A percentile compares a stretch with the other conserved stretches of the same genome.
Conservation (phyloP, 306 rosid genomes). For the Quercus parvula region DNA sequence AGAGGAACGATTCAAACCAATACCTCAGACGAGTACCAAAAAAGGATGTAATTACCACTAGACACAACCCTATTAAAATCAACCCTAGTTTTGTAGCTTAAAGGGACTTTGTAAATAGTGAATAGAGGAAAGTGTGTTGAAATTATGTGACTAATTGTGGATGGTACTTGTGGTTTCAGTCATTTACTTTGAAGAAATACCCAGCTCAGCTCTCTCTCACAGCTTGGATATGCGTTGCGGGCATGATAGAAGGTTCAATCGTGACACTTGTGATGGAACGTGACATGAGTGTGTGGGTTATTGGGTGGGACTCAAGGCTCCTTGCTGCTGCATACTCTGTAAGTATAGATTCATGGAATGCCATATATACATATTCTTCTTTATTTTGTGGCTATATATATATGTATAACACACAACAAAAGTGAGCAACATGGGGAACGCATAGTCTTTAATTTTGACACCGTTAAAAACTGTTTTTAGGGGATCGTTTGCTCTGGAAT, state of each 20-base stretch:
- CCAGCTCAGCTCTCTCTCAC: slow-evolving; percentile 94
- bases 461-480: slow-evolving; percentile 23
- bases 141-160: not conserved
- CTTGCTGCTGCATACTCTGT: slow-evolving; percentile 92
- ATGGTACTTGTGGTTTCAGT: slow-evolving; percentile 34
- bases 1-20: too few relatives aligned
- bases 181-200: slow-evolving; percentile 83
- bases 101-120: not conserved
- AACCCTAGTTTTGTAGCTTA: too few relatives aligned
- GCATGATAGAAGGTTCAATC: slow-evolving; percentile 72
- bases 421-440: too few relatives aligned
- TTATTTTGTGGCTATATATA: not conserved
- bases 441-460: not conserved
- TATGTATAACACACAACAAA: too few relatives aligned
- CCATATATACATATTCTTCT: not conserved
- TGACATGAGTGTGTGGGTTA: slow-evolving; percentile 66
- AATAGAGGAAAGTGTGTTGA: not conserved
- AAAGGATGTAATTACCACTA: too few relatives aligned
- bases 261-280: slow-evolving; percentile 65
- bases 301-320: slow-evolving; percentile 97
- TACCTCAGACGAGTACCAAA: too few relatives aligned
- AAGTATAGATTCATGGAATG: slow-evolving; percentile 19
- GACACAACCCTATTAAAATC: too few relatives aligned
- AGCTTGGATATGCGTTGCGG: slow-evolving; percentile 79
- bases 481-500: slow-evolving; percentile 93